phyloP scores from a whole-genome alignment of 2,329 filamentous ascomycete genomes.

The Monilinia polystroma region DNA sequence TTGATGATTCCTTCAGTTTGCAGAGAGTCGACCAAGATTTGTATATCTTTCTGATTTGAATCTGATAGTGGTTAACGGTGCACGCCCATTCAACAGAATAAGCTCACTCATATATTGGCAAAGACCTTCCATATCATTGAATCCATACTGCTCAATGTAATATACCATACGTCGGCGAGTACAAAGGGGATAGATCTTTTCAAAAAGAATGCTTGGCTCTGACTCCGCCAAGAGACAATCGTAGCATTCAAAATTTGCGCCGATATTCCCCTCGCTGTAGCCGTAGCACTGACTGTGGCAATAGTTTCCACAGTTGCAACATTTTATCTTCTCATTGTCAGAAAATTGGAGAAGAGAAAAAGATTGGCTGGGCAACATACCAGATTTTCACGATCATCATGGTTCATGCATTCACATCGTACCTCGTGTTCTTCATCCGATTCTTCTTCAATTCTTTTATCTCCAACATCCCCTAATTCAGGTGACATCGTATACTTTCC shows the following conservation, averaged over 20 bases:
- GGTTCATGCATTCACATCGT: conserved; percentile 1
- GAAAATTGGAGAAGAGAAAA: not conserved
- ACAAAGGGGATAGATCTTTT: conserved; percentile 24
- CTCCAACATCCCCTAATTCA: not conserved
- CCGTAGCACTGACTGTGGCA: conserved; percentile 35
- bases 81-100: not conserved
- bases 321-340: conserved; percentile 28
- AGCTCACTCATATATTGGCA: conserved; percentile 17
- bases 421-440: not conserved
- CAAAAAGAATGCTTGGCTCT: not conserved
- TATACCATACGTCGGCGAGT: conserved; percentile 28
- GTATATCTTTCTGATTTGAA: conserved; percentile 5
- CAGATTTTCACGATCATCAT: conserved; percentile 13
- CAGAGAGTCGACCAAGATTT: conserved; percentile 17
- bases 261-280: conserved; percentile 21
- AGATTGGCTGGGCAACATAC: not conserved
- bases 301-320: conserved; percentile 26
- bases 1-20: conserved; percentile 24
- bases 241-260: conserved; percentile 27
- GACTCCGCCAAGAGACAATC: conserved; percentile 26
- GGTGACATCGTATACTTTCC: not conserved
- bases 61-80: conserved; percentile 2
- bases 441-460: not conserved
- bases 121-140: conserved; percentile 24
- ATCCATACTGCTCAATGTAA: conserved; percentile 23